Evolutionary conservation across 768 basidiomycete species (phyloP).

Genomic region (Kwoniella dendrophila): DNA sequence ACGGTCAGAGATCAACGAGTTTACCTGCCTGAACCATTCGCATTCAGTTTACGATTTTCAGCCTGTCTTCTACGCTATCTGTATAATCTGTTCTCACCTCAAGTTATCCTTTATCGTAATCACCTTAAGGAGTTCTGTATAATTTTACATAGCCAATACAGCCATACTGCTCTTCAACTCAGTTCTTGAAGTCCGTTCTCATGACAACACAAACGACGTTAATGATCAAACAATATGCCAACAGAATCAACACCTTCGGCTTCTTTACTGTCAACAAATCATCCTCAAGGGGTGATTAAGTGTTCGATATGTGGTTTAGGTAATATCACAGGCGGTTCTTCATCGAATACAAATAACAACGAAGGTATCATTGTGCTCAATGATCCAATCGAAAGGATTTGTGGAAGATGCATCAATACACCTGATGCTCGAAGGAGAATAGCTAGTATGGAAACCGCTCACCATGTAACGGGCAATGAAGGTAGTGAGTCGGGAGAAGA

Average conservation of each 20-base stretch:
- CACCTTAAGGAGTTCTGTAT: too few species aligned
- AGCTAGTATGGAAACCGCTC: neutral
- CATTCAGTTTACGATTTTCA: too few species aligned
- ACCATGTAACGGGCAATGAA: neutral
- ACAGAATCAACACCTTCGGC: conserved; percentile 41
- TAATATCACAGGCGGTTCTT: conserved; percentile 11
- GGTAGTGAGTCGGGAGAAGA: conserved; percentile 2
- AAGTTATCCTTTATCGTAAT: too few species aligned
- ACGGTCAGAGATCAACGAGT: too few species aligned
- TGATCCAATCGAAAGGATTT: conserved; percentile 41
- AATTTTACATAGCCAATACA: too few species aligned
- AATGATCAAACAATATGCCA: conserved; percentile 32
- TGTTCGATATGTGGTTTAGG: conserved; percentile 45
- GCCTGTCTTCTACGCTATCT: too few species aligned
- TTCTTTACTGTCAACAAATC: conserved; percentile 4
- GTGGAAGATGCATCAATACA: conserved; percentile 32
- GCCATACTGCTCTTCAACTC: too few species aligned
- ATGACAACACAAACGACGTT: neutral
- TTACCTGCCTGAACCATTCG: too few species aligned
- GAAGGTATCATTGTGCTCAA: conserved; percentile 28
- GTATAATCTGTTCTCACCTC: too few species aligned
- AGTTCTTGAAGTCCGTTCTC: neutral
- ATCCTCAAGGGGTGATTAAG: conserved; percentile 30
- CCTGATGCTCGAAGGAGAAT: conserved; percentile 2
- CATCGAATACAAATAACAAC: neutral